Percentiles rank a stretch among this genome's conserved stretches.
Conservation (phyloP, 768 basidiomycete species). For the Boletus fagicola region DNA sequence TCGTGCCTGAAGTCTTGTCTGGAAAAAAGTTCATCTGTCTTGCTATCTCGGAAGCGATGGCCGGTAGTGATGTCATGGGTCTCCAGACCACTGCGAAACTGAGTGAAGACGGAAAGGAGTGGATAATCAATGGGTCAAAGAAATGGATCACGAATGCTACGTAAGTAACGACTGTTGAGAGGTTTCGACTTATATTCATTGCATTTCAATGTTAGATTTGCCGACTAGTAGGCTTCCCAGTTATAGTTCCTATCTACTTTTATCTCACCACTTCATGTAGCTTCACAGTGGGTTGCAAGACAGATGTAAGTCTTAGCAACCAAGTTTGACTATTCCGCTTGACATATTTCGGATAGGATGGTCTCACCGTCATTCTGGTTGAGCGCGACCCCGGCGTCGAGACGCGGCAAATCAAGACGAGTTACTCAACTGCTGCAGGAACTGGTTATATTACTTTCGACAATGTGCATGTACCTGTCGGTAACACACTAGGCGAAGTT, state of each 20-base stretch:
- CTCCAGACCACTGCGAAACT: conserved; percentile 60
- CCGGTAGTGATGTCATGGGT: conserved; percentile 67
- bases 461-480: conserved; percentile 81
- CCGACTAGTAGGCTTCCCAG: conserved; percentile 32
- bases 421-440: conserved; percentile 86
- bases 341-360: conserved; percentile 38
- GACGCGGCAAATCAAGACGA: conserved; percentile 70
- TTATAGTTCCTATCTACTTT: background rate
- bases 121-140: conserved; percentile 73
- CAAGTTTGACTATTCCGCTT: conserved; percentile 20
- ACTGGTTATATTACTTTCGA: conserved; percentile 84
- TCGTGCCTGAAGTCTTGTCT: conserved; percentile 50
- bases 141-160: conserved; percentile 68
- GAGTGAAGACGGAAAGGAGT: conserved; percentile 64
- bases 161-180: conserved; percentile 27
- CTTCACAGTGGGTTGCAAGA: conserved; percentile 61
- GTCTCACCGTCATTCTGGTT: conserved; percentile 64
- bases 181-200: conserved; percentile 4
- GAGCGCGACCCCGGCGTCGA: conserved; percentile 64
- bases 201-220: conserved; percentile 33
- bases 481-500: conserved; percentile 71
- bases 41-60: conserved; percentile 76
- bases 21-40: conserved; percentile 72
- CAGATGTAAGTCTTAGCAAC: conserved; percentile 37
- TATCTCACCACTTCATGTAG: conserved; percentile 34